Evolutionary conservation across 2,329 filamentous ascomycete species (phyloP).

Genomic region (Colletotrichum coccodes): DNA sequence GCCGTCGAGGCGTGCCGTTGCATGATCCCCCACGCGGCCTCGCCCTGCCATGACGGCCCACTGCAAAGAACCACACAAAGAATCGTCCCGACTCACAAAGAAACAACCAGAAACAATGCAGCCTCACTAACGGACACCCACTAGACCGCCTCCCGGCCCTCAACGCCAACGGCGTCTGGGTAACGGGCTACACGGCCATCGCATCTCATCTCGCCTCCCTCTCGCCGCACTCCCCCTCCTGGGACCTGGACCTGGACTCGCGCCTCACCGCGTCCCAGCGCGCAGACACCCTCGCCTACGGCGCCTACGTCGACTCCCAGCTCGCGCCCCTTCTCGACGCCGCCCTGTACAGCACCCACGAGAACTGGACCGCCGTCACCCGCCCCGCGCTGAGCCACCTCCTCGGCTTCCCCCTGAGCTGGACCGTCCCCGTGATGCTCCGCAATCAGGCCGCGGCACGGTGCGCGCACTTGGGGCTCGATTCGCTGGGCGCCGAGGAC

Average conservation of each 20-base stretch:
- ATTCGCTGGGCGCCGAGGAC: constrained; percentile 71
- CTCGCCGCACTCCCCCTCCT: constrained; percentile 40
- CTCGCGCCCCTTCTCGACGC: constrained; percentile 85
- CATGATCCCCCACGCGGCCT: constrained; percentile 15
- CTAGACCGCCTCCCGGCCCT: constrained; percentile 67
- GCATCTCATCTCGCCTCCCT: constrained; percentile 62
- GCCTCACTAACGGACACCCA: background rate
- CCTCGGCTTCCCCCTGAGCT: constrained; percentile 88
- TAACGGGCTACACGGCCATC: constrained; percentile 71
- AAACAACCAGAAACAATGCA: constrained; percentile 12
- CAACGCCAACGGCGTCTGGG: constrained; percentile 61
- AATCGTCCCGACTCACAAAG: constrained; percentile 6
- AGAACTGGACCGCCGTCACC: constrained; percentile 84
- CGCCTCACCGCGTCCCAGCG: constrained; percentile 49
- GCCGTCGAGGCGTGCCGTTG: constrained; percentile 36
- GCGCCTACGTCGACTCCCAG: constrained; percentile 78
- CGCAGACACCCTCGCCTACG: constrained; percentile 63
- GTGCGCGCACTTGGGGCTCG: constrained; percentile 77
- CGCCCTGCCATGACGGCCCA: background rate
- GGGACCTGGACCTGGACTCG: constrained; percentile 48
- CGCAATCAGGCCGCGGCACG: constrained; percentile 76
- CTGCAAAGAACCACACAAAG: constrained; percentile 33
- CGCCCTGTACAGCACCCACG: constrained; percentile 87
- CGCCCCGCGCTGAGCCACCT: constrained; percentile 83
- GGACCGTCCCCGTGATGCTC: constrained; percentile 80